These are phyloP conservation scores for Fusarium transvaalense DNA, from an alignment of 2,329 filamentous ascomycete species.

Conservation along the genomic window DNA sequence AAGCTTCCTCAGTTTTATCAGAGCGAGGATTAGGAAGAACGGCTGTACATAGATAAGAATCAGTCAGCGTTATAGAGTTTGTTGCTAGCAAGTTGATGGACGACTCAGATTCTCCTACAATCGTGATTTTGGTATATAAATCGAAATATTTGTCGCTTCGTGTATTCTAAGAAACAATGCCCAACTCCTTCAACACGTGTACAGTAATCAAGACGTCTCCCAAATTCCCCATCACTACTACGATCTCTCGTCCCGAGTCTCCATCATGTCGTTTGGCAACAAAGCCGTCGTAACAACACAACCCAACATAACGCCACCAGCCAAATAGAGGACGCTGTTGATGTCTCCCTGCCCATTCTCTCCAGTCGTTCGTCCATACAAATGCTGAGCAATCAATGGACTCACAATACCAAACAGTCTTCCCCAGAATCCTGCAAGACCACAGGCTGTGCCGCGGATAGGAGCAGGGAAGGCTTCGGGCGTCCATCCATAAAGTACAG, in stretches of 20 bases:
- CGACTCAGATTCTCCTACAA: no score
- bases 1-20: slow-evolving; percentile 50
- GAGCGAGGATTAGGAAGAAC: slow-evolving; percentile 27
- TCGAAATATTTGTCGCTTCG: neutral
- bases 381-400: slow-evolving; percentile 64
- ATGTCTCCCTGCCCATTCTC: slow-evolving; percentile 53
- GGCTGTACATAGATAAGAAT: neutral
- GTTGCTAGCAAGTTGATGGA: no score
- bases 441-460: slow-evolving; percentile 67
- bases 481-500: slow-evolving; percentile 60
- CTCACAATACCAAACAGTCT: slow-evolving; percentile 69
- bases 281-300: slow-evolving; percentile 65
- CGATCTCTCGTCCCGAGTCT: slow-evolving; percentile 50
- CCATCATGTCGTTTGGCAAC: slow-evolving; percentile 58
- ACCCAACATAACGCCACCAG: slow-evolving; percentile 65
- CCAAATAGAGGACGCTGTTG: slow-evolving; percentile 67
- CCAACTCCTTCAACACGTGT: neutral
- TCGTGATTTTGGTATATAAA: neutral
- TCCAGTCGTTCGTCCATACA: slow-evolving; percentile 51
- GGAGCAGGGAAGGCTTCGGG: slow-evolving; percentile 70
- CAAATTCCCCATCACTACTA: neutral
- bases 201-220: no score
- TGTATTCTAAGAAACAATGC: neutral
- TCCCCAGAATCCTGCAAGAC: slow-evolving; percentile 70
- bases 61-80: no score